Base-by-base conservation (phyloP, 192 early-diverging fungal species). In the Backusella mclennaniae region DNA sequence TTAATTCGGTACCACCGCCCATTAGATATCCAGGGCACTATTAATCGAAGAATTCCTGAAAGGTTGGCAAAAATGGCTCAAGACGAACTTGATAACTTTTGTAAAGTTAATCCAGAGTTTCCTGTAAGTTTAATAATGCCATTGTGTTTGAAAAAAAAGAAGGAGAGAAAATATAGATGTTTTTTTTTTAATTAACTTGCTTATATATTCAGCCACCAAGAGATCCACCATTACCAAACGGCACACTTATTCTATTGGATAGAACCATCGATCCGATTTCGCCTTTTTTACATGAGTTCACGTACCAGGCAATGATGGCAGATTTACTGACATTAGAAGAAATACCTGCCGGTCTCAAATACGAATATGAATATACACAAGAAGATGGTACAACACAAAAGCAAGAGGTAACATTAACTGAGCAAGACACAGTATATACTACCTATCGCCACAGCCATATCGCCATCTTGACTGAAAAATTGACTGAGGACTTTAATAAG, bases 241-340 rank as follows among this genome's bases (percentile, higher is more conserved):
- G 95, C 21, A 91, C 96, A 35, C 79, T 99, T 38, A 89, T 99
- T 41, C 90, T 99, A 77, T 79, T 95, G 31, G 98, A 99, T 78
- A 91, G 98, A 70, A 92, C 93, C 1, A 89, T 98, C 53, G 98
- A 99, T 83, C 88, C 94, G 59, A 90, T 92, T 73, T 89, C 95
- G 4, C 96, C 98, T 6, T 88, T 99, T 6, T 83, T 98, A 41
- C 97, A 99, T 84, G 98, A 99, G 83, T 99, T 99, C 75, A 98
- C 98, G 0, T 99, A 99, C 77, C 97, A 99, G 82, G 97, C 98
- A 2, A 98, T 99, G 97, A 90, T 95, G 68, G 91, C 96, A 74
- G 98, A 99, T 81, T 83, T 99, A 76, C 79, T 99, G 15, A 74
- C 75, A 3, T 76, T 93, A 23, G 85, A 90, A 68, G 89, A 93